Base-by-base conservation (phyloP, 2,329 filamentous ascomycete species). In the Akanthomyces muscarius region DNA sequence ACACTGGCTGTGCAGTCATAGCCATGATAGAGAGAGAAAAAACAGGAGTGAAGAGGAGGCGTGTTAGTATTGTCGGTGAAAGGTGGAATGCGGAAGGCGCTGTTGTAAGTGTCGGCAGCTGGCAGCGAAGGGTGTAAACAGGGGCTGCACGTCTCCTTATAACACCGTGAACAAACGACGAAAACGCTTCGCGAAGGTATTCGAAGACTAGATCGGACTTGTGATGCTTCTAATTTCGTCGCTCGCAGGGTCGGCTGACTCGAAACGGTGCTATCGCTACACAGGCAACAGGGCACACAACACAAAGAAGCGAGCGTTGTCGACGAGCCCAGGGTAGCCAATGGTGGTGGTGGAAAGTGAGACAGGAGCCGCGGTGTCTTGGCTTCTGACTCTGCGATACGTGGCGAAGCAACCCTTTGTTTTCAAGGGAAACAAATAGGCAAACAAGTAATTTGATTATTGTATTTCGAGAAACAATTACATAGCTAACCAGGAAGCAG, bases 61-160 rank as follows among this genome's bases (percentile, higher is more conserved):
- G 21, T 33, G n/a, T 5, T 4, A 21, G 21, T 30, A 23, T 21
- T 23, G n/a, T 10, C 5, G 54, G 5, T 23, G 14, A 14, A 30
- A 21, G 45, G 38, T n/a, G 28, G n/a, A 23, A 36, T 44, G 8
- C 21, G 30, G 18, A 14, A 42, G 33, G 47, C 11, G 61, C 16
- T 51, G 25, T n/a, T 53, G 47, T 52, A 63, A 57, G 60, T 57
- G 45, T n/a, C 16, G 51, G 25, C 53, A 52, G 54, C 47, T 63
- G 47, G 25, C 61, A 23, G 30, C 38, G 18, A 41, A n/a, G 30
- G 25, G 41, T 18, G 51, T 38, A 55, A 54, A 55, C 41, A 50
- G 28, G 14, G 48, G 11, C 41, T 53, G 50, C 7, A 21, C 28
- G 38, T 44, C 13, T 33, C 38, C 48, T 23, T 36, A 36, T 38